Evolutionary conservation across 148 eudicot species (phyloP).

Genomic region (Rhododendron mucronatum): DNA sequence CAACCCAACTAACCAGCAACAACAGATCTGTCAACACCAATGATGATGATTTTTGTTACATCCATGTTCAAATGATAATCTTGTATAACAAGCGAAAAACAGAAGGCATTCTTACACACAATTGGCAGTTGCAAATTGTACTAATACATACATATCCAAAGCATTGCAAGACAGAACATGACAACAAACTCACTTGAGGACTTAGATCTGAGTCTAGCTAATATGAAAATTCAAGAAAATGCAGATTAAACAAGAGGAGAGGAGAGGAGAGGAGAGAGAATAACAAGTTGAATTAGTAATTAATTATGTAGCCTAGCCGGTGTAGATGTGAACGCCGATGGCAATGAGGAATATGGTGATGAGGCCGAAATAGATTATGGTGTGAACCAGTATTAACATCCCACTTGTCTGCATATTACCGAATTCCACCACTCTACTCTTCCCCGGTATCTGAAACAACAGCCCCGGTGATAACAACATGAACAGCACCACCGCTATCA

Average conservation of each 20-base stretch:
- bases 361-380: constrained; percentile 41
- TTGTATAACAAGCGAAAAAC: no score
- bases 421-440: constrained; percentile 30
- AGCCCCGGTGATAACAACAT: constrained; percentile 43
- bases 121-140: neutral
- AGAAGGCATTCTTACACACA: neutral
- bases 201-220: no score
- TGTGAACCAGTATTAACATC: constrained; percentile 36
- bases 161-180: neutral
- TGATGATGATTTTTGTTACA: neutral
- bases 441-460: constrained; percentile 46
- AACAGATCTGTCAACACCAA: neutral
- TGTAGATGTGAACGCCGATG: constrained; percentile 40
- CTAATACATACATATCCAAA: neutral
- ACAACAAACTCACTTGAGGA: neutral
- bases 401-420: constrained; percentile 45
- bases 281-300: no score
- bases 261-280: no score
- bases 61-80: no score
- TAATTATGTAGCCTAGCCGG: constrained; percentile 16
- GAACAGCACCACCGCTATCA: constrained; percentile 45
- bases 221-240: no score
- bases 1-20: neutral
- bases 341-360: constrained; percentile 16
- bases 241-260: no score